Base-by-base conservation (phyloP, 306 rosid species). In the Sindora glabra region DNA sequence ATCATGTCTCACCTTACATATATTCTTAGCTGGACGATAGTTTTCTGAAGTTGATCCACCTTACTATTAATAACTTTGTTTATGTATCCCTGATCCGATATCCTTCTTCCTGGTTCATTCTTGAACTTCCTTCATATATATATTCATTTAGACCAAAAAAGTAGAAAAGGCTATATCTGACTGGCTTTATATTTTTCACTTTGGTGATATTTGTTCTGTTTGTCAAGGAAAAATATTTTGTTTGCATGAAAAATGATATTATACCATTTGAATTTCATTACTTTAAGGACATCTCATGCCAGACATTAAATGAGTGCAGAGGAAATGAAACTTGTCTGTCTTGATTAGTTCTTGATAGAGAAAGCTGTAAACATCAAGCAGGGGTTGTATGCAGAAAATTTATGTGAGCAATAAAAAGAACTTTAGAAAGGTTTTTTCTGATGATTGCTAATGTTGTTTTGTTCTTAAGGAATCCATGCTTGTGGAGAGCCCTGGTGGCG, bases 401-500 rank as follows among this genome's bases (percentile, higher is more conserved):
- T n/a, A n/a, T n/a, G n/a, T n/a, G n/a, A n/a, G n/a, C n/a, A n/a
- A n/a, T n/a, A n/a, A n/a, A n/a, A n/a, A n/a, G n/a, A n/a, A n/a
- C n/a, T n/a, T n/a, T n/a, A n/a, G n/a, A n/a, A n/a, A n/a, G n/a
- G n/a, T n/a, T n/a, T n/a, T n/a, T 42, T 42, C 8, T 42, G 48
- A n/a, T 14, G 17, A 4, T 39, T 22, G 19, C 14, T 42, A 54
- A 38, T 8, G 15, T 24, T 55, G 17, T 61, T 53, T 58, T 56
- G 46, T 45, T 71, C 56, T 52, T 46, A 25, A 88, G 98, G 88
- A 82, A 68, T 53, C 88, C 37, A 69, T 70, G 58, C 83, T 51
- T 36, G 87, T 36, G 32, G 90, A 76, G 61, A 91, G 95, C 53
- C 89, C 81, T 36, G 78, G 81, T 32, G 87, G 84, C 12, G 90